These are phyloP conservation scores for Brasenia schreberi DNA, from an alignment of 164 flowering plant species.

Conservation along the genomic window DNA sequence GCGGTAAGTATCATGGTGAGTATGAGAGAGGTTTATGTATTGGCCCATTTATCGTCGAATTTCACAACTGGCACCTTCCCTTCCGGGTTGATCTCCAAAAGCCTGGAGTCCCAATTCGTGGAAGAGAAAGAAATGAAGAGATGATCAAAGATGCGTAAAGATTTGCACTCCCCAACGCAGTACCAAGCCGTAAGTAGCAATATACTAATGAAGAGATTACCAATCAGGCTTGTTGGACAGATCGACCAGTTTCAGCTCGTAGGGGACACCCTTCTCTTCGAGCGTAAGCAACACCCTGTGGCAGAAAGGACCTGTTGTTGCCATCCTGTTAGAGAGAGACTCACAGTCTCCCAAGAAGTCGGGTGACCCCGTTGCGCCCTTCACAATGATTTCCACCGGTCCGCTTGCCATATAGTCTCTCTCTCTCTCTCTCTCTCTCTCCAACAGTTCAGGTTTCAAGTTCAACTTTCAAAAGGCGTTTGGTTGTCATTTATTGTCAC, in stretches of 20 bases:
- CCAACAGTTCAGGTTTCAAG: no score
- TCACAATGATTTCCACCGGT: no score
- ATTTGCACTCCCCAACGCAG: neutral
- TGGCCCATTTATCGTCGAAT: conserved; percentile 51
- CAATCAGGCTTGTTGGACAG: conserved; percentile 59
- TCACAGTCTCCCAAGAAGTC: no score
- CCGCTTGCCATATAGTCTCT: no score
- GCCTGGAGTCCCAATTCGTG: conserved; percentile 31
- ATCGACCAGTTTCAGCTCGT: conserved; percentile 44
- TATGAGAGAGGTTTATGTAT: no score
- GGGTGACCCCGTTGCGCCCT: no score
- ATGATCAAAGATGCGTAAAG: neutral
- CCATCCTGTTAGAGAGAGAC: neutral
- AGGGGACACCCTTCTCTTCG: conserved; percentile 79
- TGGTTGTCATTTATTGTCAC: no score
- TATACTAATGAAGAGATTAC: conserved; percentile 14
- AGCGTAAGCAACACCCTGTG: conserved; percentile 69
- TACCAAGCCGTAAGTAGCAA: neutral
- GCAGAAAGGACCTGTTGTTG: conserved; percentile 29
- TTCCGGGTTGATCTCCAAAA: conserved; percentile 61
- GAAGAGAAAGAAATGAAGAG: neutral
- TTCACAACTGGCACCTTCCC: conserved; percentile 82
- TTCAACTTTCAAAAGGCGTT: no score
- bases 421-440: no score
- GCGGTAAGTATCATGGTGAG: no score